A percentile compares a stretch with the other conserved stretches of the same genome.
These are phyloP conservation scores for Penicillium mononematosum DNA, from an alignment of 495 filamentous ascomycete genomes.

Conservation along the genomic window DNA sequence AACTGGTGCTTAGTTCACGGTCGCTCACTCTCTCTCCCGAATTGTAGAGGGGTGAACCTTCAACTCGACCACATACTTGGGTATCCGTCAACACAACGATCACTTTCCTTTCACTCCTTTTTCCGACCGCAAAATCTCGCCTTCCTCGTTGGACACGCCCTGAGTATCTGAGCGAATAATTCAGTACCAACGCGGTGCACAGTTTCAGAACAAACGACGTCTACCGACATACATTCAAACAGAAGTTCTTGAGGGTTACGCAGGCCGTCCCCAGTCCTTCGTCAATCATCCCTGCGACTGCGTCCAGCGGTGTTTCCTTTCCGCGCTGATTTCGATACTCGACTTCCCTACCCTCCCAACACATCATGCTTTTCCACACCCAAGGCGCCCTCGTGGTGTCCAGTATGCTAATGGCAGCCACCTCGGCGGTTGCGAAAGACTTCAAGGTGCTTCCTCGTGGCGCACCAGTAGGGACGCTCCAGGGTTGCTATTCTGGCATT, in stretches of 20 bases:
- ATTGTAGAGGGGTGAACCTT: slow-evolving; percentile 6
- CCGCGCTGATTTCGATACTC: slow-evolving; percentile 9
- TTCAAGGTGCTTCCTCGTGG: slow-evolving; percentile 23
- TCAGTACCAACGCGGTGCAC: not conserved
- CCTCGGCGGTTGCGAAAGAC: slow-evolving; percentile 22
- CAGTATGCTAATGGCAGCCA: slow-evolving; percentile 29
- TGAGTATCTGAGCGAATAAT: slow-evolving; percentile 2
- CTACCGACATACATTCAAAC: slow-evolving; percentile 6
- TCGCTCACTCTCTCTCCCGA: slow-evolving; percentile 6
- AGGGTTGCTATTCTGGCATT: slow-evolving; percentile 39
- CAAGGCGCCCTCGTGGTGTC: slow-evolving; percentile 30
- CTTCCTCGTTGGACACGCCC: not conserved
- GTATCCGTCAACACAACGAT: slow-evolving; percentile 8
- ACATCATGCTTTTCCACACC: slow-evolving; percentile 37
- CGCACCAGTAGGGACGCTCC: slow-evolving; percentile 10
- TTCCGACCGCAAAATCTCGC: not conserved
- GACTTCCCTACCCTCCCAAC: slow-evolving; percentile 5
- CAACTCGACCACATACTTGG: not conserved
- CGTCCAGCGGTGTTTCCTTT: slow-evolving; percentile 26
- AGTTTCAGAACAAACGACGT: slow-evolving; percentile 11
- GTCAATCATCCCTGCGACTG: slow-evolving; percentile 22
- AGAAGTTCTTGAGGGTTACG: slow-evolving; percentile 42
- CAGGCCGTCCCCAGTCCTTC: slow-evolving; percentile 47
- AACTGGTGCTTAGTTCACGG: slow-evolving; percentile 1
- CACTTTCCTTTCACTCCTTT: slow-evolving; percentile 3